phyloP scores from a whole-genome alignment of 345 rosid species.

The Streptanthus diversifolius region DNA sequence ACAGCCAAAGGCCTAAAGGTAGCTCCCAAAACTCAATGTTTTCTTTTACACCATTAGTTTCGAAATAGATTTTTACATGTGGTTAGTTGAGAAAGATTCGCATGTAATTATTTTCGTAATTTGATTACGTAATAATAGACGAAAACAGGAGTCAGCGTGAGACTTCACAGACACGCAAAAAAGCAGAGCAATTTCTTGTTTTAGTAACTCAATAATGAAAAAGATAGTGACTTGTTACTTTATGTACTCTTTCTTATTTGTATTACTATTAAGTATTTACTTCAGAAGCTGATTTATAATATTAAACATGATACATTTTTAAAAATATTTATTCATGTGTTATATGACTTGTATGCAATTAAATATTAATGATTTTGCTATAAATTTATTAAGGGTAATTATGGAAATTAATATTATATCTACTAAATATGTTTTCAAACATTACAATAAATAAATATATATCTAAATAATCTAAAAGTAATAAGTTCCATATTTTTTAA shows the following conservation, averaged over 20 bases:
- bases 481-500: no score
- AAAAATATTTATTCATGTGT: no score
- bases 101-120: neutral
- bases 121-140: neutral
- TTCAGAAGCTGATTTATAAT: no score
- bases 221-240: neutral
- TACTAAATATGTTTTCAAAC: no score
- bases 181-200: constrained; percentile 24
- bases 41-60: neutral
- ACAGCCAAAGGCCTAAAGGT: neutral
- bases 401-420: no score
- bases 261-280: neutral
- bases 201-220: constrained; percentile 13
- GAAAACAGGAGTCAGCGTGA: constrained; percentile 2
- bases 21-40: constrained; percentile 1
- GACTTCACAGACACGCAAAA: constrained; percentile 20
- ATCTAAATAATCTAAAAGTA: no score
- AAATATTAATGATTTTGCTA: no score
- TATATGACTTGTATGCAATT: no score
- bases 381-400: no score
- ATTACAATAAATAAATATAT: no score
- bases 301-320: no score
- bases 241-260: neutral
- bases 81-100: constrained; percentile 12
- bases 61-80: neutral